Evolutionary conservation across 768 basidiomycete species (phyloP), one percentile per base, ranked within the genome.

Genomic region (Kwoniella shandongensis): DNA sequence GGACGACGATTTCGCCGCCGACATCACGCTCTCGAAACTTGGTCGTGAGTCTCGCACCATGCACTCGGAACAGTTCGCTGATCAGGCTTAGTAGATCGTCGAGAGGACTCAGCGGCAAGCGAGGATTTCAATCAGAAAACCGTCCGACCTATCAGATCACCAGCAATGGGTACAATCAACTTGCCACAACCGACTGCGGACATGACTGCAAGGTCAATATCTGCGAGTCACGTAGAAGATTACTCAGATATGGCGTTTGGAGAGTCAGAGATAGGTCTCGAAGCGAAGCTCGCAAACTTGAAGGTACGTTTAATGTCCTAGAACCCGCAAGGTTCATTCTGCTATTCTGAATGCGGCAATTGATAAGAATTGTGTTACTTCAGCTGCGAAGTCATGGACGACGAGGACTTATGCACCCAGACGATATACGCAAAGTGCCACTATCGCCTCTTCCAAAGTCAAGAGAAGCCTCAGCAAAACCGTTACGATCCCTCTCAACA

Each of bases 1-100:
- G 96, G 96, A 99, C 69, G 90, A 92, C 62, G 96, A 99, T 71
- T 99, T 99, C 63, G 91, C 92, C 72, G 91, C 90, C 63, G 91
- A 88, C 1, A 91, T 92, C 30, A 91, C 90, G 0, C 83, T 89
- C 51, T 84, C 86, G 7, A 94, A 92, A 76, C 75, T 93, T 27
- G 88, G 87, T 79, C 86, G 84, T 82, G 61, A 51, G 66, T 53
- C 5, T 30, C 10, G 22, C 27, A 44, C n/a, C 32, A 32, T 32
- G 13, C 32, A 6, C 7, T 6, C 6, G 6, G 8, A 57, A 26
- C 47, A n/a, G 40, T 4, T 44, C 35, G 29, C 8, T 27, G 42
- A 22, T 26, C 22, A 22, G 40, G 3, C 18, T 12, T 8, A 23
- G 3, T 38, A 81, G 2, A 62, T 75, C 29, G 88, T 85, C 54